Base-by-base conservation (phyloP, 1,139 yeast species). In the Nakaseomyces glabratus region DNA sequence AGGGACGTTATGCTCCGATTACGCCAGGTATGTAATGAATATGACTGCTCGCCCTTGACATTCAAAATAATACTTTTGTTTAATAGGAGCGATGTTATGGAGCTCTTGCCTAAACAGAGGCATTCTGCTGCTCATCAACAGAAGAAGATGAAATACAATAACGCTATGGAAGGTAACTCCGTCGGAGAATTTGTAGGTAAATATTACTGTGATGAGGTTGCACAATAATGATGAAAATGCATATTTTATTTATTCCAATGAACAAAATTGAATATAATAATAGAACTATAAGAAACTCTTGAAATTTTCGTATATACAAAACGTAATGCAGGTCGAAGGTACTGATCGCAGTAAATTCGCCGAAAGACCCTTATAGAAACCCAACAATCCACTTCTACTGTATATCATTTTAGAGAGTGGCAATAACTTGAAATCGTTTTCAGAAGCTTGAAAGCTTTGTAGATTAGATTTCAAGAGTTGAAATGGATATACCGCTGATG, bases 401-500 rank as follows among this genome's bases (percentile, higher is more conserved):
- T 69, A 71, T 1, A 70, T 60, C 5, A 48, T 46, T 16, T 34
- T 32, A 3, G 63, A 40, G 18, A 61, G 38, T 8, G 38, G 47
- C 46, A 38, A 57, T 51, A 40, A 68, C 62, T 52, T 81, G 82
- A 37, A 81, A 60, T 64, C 37, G 37, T 48, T 24, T 31, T 41
- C 38, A 33, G 44, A 35, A 33, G 44, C 51, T 15, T 53, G 62
- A 38, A 67, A 63, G 40, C 71, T 69, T 55, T 88, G 98, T 40
- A 88, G 59, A 43, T 94, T 69, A 1, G 95, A 70, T 42, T 86
- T 69, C 1, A 90, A 60, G 22, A 88, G 79, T 53, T 90, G 98
- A 34, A 82, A 69, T 0, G 98, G 98, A 51, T 90, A 90, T 58
- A 84, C 69, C 0, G 73, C 50, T 4, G 76, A 47, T 39, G 85